Base-by-base conservation (phyloP, 306 rosid species). In the Sesbania bispinosa region DNA sequence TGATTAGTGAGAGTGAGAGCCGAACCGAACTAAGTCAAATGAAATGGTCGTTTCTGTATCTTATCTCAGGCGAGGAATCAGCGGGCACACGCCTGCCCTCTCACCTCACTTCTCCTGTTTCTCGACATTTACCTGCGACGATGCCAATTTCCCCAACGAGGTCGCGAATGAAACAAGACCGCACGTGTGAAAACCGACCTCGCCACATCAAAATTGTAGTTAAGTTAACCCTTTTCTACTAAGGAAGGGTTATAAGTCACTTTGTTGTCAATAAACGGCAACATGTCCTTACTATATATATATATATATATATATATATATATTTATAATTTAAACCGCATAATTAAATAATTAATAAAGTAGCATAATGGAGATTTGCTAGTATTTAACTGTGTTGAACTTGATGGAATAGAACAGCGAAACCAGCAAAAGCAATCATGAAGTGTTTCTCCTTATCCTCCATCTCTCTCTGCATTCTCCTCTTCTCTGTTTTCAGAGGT, bases 401-500 rank as follows among this genome's bases (percentile, higher is more conserved):
- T 39, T 29, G 42, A 62, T n/a, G n/a, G n/a, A n/a, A n/a, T 46
- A 32, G 35, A 57, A 58, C 32, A 33, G 71, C 33, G 38, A 32
- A 51, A 15, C 26, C 47, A 39, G 29, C 10, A 2, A n/a, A 14
- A 42, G 38, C 23, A 66, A 67, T 45, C 3, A 89, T 85, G 88
- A 75, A 62, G 74, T 27, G 75, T 47, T 47, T 75, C 72, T 62
- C 48, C 26, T 27, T 72, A 19, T 75, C 51, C 46, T 47, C 43
- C 14, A 1, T 74, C 71, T 57, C 67, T 43, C 57, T 75, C 60
- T 73, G 26, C 24, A n/a, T 67, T 73, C 77, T 81, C 38, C 76
- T 81, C 4, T 15, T 77, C 45, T 58, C 53, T 68, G 19, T 36
- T 45, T 73, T 45, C 69, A 67, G 3, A 38, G 85, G 85, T 77